A percentile compares a stretch with the other conserved stretches of the same genome.
Evolutionary conservation across 2,329 filamentous ascomycete species (phyloP).

Genomic region (Verticillium klebahnii): DNA sequence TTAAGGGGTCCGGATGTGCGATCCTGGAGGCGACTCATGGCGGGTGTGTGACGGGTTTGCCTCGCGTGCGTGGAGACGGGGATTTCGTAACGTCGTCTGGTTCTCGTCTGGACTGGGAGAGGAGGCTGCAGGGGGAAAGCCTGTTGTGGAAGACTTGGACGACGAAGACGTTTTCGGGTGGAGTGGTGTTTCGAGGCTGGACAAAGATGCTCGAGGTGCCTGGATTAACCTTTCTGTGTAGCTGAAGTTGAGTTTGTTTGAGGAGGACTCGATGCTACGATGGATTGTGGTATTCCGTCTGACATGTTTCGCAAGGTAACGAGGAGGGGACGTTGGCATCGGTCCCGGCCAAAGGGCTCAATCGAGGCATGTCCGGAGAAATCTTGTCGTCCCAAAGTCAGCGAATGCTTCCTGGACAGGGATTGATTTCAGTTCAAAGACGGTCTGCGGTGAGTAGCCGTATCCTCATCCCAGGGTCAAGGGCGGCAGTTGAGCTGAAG

Average conservation of each 20-base stretch:
- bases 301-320: not conserved
- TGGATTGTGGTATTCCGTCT: not conserved
- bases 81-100: not conserved
- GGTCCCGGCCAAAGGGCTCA: not conserved
- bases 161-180: not conserved
- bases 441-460: not conserved
- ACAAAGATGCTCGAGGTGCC: not conserved
- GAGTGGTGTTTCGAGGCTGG: not conserved
- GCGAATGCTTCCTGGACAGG: not conserved
- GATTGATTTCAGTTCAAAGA: not conserved
- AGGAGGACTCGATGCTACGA: not conserved
- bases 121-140: not conserved
- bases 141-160: not conserved
- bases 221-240: not conserved
- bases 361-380: not conserved
- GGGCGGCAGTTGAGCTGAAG: not conserved
- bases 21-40: not conserved
- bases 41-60: not conserved
- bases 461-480: not conserved
- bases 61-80: not conserved
- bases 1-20: not conserved
- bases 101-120: not conserved
- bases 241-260: not conserved
- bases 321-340: not conserved
- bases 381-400: not conserved